phyloP scores from a whole-genome alignment of 208 protist genomes.

The Sergeia podlipaevii region DNA sequence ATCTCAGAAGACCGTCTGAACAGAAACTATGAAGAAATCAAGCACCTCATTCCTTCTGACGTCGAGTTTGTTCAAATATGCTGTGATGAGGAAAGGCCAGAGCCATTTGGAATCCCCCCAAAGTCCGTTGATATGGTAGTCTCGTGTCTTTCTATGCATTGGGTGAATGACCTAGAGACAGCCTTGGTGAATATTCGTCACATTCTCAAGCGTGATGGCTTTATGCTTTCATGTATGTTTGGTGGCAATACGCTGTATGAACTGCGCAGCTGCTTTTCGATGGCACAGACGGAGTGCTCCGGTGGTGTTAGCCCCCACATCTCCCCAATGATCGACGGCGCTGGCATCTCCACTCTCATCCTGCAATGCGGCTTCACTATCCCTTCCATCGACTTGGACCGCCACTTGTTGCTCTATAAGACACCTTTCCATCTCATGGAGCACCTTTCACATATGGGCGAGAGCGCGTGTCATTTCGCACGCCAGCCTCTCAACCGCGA shows the following conservation, averaged over 20 bases:
- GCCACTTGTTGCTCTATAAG: slow-evolving; percentile 84
- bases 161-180: slow-evolving; percentile 89
- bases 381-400: slow-evolving; percentile 90
- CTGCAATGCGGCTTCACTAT: slow-evolving; percentile 84
- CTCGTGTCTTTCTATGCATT: slow-evolving; percentile 88
- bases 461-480: slow-evolving; percentile 76
- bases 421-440: slow-evolving; percentile 91
- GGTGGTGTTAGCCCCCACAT: slow-evolving; percentile 87
- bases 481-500: slow-evolving; percentile 63
- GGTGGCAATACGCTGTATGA: slow-evolving; percentile 92
- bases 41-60: slow-evolving; percentile 67
- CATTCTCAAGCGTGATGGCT: slow-evolving; percentile 86
- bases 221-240: slow-evolving; percentile 83
- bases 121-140: slow-evolving; percentile 89
- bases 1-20: slow-evolving; percentile 82
- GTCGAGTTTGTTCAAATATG: slow-evolving; percentile 88
- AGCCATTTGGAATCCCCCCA: slow-evolving; percentile 74
- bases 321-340: slow-evolving; percentile 87
- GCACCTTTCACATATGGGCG: slow-evolving; percentile 84
- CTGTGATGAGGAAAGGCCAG: slow-evolving; percentile 77
- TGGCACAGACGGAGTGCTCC: slow-evolving; percentile 84
- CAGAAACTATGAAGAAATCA: slow-evolving; percentile 82
- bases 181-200: slow-evolving; percentile 73
- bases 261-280: slow-evolving; percentile 80
- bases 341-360: slow-evolving; percentile 82